Evolutionary conservation across 345 rosid species (phyloP).

Genomic region (Conringia planisiliqua): DNA sequence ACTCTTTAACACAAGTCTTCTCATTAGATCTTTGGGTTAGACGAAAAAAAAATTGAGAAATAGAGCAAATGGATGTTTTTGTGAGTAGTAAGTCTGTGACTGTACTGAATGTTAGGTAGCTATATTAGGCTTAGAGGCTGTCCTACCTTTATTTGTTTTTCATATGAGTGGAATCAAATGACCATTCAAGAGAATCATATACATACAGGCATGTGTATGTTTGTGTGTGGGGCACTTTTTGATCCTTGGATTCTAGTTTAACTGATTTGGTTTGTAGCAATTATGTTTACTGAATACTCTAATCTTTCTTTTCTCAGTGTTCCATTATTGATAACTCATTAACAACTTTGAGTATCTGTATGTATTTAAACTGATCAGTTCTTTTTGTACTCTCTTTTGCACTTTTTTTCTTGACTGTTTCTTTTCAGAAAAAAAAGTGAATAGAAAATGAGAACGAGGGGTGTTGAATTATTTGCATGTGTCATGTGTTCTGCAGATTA

Average conservation of each 20-base stretch:
- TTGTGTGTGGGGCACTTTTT: constrained; percentile 13
- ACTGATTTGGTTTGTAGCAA: constrained; percentile 29
- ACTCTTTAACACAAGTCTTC: background rate
- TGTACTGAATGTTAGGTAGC: constrained; percentile 28
- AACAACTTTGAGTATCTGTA: constrained; percentile 22
- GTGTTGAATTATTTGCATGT: constrained; percentile 39
- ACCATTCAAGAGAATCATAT: constrained; percentile 18
- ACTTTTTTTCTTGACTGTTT: constrained; percentile 31
- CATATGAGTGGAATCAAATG: constrained; percentile 17
- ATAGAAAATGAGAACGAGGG: constrained; percentile 9
- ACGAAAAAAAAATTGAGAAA: background rate
- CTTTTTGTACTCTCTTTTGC: constrained; percentile 14
- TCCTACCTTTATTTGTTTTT: background rate
- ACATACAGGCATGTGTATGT: constrained; percentile 22
- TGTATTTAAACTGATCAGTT: constrained; percentile 7
- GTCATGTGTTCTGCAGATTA: constrained; percentile 34
- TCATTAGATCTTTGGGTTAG: background rate
- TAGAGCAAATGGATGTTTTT: background rate
- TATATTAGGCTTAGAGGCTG: constrained; percentile 19
- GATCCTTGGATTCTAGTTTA: constrained; percentile 29
- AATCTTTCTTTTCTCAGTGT: constrained; percentile 16
- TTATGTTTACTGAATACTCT: constrained; percentile 17
- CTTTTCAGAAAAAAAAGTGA: constrained; percentile 27
- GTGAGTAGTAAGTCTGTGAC: constrained; percentile 8
- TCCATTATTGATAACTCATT: constrained; percentile 25